Conservation (phyloP, 2,329 filamentous ascomycete genomes). For the Colletotrichum nymphaeae region DNA sequence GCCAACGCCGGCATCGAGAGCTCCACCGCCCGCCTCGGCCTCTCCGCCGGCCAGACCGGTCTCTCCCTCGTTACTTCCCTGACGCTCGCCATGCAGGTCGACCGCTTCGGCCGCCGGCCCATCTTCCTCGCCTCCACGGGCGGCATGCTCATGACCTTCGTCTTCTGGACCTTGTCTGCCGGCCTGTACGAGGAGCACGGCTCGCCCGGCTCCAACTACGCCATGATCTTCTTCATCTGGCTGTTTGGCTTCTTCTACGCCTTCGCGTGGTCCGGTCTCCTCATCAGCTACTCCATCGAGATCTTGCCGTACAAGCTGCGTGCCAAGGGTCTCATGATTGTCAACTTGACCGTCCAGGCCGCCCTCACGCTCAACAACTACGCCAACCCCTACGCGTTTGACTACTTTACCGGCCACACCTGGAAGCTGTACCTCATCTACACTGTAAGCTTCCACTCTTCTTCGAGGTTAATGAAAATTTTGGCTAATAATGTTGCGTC, state of each 20-base stretch:
- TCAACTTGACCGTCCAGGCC: slow-evolving; percentile 67
- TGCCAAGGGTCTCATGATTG: slow-evolving; percentile 65
- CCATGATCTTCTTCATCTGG: slow-evolving; percentile 57
- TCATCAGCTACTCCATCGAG: slow-evolving; percentile 65
- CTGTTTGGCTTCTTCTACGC: slow-evolving; percentile 59
- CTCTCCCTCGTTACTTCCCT: slow-evolving; percentile 65
- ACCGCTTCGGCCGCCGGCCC: slow-evolving; percentile 65
- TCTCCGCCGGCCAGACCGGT: slow-evolving; percentile 59
- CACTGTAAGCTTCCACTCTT: slow-evolving; percentile 51
- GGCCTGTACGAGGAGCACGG: slow-evolving; percentile 56
- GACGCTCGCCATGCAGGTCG: slow-evolving; percentile 63
- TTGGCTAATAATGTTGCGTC: background rate
- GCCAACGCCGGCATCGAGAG: slow-evolving; percentile 62
- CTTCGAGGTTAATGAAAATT: too few relatives aligned
- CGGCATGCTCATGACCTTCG: slow-evolving; percentile 60
- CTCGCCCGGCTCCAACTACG: slow-evolving; percentile 49
- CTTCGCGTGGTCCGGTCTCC: slow-evolving; percentile 67
- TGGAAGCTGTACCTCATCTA: slow-evolving; percentile 70
- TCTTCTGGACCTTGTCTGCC: slow-evolving; percentile 61
- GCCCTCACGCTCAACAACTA: slow-evolving; percentile 65
- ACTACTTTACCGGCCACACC: slow-evolving; percentile 54
- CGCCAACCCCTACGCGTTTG: slow-evolving; percentile 66
- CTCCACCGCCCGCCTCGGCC: slow-evolving; percentile 55
- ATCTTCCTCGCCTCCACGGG: slow-evolving; percentile 61
- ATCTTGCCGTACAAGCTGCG: slow-evolving; percentile 62